Percentiles rank a stretch among this genome's conserved stretches.
These are phyloP conservation scores for Auxenochlorella pyrenoidosa DNA, from an alignment of 139 green algal species.

Conservation along the genomic window DNA sequence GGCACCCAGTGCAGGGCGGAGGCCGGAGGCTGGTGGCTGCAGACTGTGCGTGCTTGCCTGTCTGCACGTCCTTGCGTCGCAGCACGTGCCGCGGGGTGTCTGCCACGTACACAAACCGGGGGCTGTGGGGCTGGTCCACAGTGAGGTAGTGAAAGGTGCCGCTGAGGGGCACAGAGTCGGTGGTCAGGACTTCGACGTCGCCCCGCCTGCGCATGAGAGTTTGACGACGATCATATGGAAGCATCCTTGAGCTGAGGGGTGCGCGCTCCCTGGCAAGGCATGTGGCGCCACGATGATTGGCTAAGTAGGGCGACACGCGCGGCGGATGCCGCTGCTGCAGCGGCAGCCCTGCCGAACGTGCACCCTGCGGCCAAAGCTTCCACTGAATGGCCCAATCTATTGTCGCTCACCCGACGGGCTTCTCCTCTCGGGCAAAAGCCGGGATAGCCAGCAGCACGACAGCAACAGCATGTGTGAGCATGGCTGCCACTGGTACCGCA, in stretches of 20 bases:
- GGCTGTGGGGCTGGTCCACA: not conserved
- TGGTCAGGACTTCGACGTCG: not conserved
- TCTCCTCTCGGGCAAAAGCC: not conserved
- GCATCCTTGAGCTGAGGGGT: too few relatives aligned
- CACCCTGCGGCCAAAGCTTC: not conserved
- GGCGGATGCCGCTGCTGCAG: not conserved
- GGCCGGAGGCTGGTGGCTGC: not conserved
- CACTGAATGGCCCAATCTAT: not conserved
- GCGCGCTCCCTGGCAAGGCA: too few relatives aligned
- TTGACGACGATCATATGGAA: too few relatives aligned
- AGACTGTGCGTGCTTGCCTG: not conserved
- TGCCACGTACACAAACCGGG: not conserved
- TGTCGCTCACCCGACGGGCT: not conserved
- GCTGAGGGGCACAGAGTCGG: not conserved
- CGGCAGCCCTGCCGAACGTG: not conserved
- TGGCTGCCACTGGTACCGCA: too few relatives aligned
- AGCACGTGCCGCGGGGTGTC: conserved; percentile 3
- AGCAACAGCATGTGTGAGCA: too few relatives aligned
- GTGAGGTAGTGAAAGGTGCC: not conserved
- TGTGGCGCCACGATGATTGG: too few relatives aligned
- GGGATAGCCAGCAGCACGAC: not conserved
- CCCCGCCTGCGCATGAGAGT: too few relatives aligned
- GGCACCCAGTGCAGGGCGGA: too few relatives aligned
- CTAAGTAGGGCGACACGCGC: not conserved
- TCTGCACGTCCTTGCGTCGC: not conserved